Evolutionary conservation across 2,329 filamentous ascomycete genomes (phyloP).

Genomic region (Thielaviopsis cerberus): DNA sequence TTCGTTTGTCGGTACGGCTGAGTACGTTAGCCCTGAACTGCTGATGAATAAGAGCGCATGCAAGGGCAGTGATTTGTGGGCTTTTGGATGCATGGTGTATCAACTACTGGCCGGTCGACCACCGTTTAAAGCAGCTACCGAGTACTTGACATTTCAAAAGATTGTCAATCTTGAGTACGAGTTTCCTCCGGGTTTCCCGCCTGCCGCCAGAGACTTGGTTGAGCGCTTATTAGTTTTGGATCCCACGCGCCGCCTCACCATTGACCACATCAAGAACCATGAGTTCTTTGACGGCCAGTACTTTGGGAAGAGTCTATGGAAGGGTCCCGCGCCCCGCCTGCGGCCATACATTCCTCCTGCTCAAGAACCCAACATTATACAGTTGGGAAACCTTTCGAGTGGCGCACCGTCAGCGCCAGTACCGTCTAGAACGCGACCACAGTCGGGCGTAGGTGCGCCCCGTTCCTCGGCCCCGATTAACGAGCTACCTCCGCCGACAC

Average conservation of each 20-base stretch:
- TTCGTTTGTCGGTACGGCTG: slow-evolving; percentile 92
- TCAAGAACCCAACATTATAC: slow-evolving; percentile 56
- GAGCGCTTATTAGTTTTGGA: slow-evolving; percentile 82
- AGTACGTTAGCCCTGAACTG: slow-evolving; percentile 96
- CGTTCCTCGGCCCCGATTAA: slow-evolving; percentile 73
- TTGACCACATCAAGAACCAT: slow-evolving; percentile 94
- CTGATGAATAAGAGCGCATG: slow-evolving; percentile 91
- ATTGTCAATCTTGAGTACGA: slow-evolving; percentile 89
- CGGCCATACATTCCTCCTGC: slow-evolving; percentile 65
- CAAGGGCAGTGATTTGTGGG: slow-evolving; percentile 95
- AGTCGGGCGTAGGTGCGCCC: slow-evolving; percentile 25
- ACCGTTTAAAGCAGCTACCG: slow-evolving; percentile 87
- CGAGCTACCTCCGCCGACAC: slow-evolving; percentile 86
- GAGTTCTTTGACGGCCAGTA: slow-evolving; percentile 77
- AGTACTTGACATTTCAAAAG: slow-evolving; percentile 96
- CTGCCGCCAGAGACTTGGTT: slow-evolving; percentile 69
- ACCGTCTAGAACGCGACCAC: slow-evolving; percentile 1
- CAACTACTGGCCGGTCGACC: slow-evolving; percentile 89
- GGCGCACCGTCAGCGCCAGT: neutral
- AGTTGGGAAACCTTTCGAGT: slow-evolving; percentile 25
- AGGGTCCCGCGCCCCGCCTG: slow-evolving; percentile 69
- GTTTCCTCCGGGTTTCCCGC: slow-evolving; percentile 75
- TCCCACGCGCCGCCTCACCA: slow-evolving; percentile 62
- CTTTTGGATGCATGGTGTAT: slow-evolving; percentile 94
- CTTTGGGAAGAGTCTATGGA: slow-evolving; percentile 77